These are phyloP conservation scores for Sisymbrium irio DNA, from an alignment of 345 rosid genomes.

Conservation along the genomic window DNA sequence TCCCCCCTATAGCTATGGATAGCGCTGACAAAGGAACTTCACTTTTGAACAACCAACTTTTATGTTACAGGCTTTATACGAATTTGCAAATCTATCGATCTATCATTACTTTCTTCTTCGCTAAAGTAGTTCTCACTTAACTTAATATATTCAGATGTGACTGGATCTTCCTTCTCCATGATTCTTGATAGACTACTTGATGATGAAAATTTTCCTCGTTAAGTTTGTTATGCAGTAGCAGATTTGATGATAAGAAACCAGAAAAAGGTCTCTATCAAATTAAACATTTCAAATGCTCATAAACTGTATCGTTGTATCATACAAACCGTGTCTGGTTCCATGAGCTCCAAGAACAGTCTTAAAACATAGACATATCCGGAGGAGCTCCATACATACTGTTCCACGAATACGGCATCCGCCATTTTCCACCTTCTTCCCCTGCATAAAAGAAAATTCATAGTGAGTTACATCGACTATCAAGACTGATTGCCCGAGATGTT, in stretches of 20 bases:
- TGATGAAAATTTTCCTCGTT: not conserved
- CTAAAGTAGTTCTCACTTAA: not conserved
- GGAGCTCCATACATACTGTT: slow-evolving; percentile 82
- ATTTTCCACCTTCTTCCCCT: slow-evolving; percentile 55
- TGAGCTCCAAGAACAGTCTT: slow-evolving; percentile 28
- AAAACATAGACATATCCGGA: slow-evolving; percentile 80
- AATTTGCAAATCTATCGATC: not conserved
- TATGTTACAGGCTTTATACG: not conserved
- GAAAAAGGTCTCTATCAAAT: not conserved
- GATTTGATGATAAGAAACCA: not conserved
- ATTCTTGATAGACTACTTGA: not conserved
- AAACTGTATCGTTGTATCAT: not conserved
- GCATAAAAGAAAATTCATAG: slow-evolving; percentile 24
- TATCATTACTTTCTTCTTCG: not conserved
- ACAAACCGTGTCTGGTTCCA: not conserved
- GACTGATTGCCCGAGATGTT: not conserved
- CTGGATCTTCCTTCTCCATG: not conserved
- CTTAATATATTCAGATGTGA: not conserved
- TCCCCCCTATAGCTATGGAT: not conserved
- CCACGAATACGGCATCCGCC: slow-evolving; percentile 83
- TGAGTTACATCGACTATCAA: not conserved
- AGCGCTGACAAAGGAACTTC: not conserved
- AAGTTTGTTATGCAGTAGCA: not conserved
- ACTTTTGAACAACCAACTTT: not conserved
- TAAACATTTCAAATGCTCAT: slow-evolving; percentile 8